These are phyloP conservation scores for Neopestalotiopsis rosae DNA, from an alignment of 2,329 filamentous ascomycete genomes.

Conservation along the genomic window DNA sequence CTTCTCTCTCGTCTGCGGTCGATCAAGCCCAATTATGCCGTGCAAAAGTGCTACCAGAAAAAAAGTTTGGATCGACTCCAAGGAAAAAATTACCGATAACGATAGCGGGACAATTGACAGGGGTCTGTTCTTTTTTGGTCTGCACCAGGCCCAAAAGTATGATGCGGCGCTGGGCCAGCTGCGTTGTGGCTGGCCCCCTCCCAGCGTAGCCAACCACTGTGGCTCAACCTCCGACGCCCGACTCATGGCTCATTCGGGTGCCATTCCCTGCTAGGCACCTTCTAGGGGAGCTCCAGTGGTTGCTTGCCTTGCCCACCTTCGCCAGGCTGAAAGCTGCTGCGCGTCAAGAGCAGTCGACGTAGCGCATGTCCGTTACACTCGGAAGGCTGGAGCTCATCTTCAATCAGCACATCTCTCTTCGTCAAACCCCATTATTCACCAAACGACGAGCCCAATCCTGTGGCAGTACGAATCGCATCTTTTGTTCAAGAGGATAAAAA, in stretches of 20 bases:
- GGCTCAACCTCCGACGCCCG: constrained; percentile 16
- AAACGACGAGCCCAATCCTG: not conserved
- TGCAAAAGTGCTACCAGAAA: constrained; percentile 20
- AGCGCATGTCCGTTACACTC: not conserved
- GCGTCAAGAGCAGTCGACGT: constrained; percentile 12
- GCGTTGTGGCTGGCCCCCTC: not conserved
- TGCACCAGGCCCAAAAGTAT: not conserved
- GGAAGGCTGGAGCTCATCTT: constrained; percentile 15
- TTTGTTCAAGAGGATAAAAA: not conserved
- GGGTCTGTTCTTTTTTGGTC: constrained; percentile 1
- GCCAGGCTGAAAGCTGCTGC: constrained; percentile 15
- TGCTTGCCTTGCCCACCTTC: not conserved
- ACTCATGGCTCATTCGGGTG: not conserved
- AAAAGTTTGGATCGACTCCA: constrained; percentile 11
- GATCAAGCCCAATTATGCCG: constrained; percentile 21
- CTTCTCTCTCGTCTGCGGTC: constrained; percentile 1
- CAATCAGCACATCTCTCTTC: not conserved
- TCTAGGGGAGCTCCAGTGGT: not conserved
- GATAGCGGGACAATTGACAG: constrained; percentile 14
- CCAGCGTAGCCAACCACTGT: not conserved
- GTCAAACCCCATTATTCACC: not conserved
- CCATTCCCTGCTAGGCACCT: not conserved
- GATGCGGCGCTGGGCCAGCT: not conserved
- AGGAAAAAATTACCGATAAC: constrained; percentile 14
- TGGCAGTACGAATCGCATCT: not conserved